Evolutionary conservation across 495 filamentous ascomycete species (phyloP).

Genomic region (Aspergillus egyptiacus): DNA sequence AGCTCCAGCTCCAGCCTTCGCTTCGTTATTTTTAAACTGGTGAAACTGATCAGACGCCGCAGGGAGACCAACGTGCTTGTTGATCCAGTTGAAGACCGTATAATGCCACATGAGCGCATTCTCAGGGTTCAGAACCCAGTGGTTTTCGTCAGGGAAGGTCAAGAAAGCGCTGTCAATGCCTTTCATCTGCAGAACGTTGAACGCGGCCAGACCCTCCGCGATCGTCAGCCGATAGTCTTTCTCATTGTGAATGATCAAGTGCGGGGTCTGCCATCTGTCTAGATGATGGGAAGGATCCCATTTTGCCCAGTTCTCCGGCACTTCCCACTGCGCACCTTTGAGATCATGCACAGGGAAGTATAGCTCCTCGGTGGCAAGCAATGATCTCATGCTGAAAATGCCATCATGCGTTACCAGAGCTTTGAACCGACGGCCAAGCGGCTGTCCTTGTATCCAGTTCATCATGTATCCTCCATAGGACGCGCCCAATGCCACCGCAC

Average conservation of each 20-base stretch:
- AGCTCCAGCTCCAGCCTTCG: constrained; percentile 1
- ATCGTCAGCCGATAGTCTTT: constrained; percentile 87
- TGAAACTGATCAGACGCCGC: constrained; percentile 15
- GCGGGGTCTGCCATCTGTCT: constrained; percentile 76
- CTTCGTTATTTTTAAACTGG: constrained; percentile 1
- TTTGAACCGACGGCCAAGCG: constrained; percentile 67
- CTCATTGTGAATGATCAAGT: constrained; percentile 85
- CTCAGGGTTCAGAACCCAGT: constrained; percentile 91
- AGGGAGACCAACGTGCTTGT: constrained; percentile 63
- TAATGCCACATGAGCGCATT: constrained; percentile 87
- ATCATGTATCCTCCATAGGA: constrained; percentile 88
- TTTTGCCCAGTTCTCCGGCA: constrained; percentile 65
- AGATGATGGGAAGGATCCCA: constrained; percentile 75
- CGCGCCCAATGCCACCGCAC: constrained; percentile 77
- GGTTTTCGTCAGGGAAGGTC: constrained; percentile 77
- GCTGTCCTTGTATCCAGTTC: constrained; percentile 54
- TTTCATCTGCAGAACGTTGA: constrained; percentile 75
- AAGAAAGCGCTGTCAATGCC: constrained; percentile 50
- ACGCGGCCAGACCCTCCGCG: constrained; percentile 74
- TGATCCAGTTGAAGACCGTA: constrained; percentile 86
- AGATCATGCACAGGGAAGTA: constrained; percentile 88
- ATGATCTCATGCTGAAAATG: constrained; percentile 70
- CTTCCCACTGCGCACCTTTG: constrained; percentile 65
- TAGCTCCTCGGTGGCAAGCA: constrained; percentile 76
- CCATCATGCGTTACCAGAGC: constrained; percentile 90